Base-by-base conservation (phyloP, 176 grass and related monocot genomes). In the Carex kokanica region DNA sequence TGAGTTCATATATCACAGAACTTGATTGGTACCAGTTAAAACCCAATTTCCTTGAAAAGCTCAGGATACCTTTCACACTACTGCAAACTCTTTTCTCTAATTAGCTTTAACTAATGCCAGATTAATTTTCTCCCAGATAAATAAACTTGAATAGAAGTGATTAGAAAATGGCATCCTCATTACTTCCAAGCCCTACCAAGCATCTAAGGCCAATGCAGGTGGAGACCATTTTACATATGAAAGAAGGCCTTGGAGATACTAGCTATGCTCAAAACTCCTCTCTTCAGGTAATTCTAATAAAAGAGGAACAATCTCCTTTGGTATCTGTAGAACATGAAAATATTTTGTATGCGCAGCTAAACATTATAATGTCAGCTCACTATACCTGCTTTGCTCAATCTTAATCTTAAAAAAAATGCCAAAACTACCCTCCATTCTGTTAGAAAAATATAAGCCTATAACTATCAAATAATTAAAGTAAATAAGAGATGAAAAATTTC, bases 181-280 rank as follows among this genome's bases (percentile, higher is more conserved):
- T 91, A 68, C 25, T 90, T 75, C 84, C 87, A 47, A 90, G 91
- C 70, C 82, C 79, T 61, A 84, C 88, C 16, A 85, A 93, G 60
- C 63, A 85, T 82, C 62, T 82, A 47, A 51, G n/a, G 56, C 84
- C 84, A 81, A 84, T 99, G 93, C 78, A 95, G 84, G 93, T 99
- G 75, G 91, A 99, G 86, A 84, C 88, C 66, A 88, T 95, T 83
- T 91, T 99, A 78, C 96, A 93, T 83, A 99, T 99, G 96, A 99
- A 93, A 56, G 91, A 86, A 87, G 96, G 96, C 4, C 74, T 93
- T 18, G 96, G 90, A 80, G 96, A 99, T 86, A 92, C 83, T 60
- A 95, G 93, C 81, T 99, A 99, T 88, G 93, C 93, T 14, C 93
- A 89, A 85, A 99, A 99, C 83, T 99, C 93, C 2, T 95, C 93